Conservation (phyloP, 2,329 filamentous ascomycete genomes). For the Colletotrichum melonis region DNA sequence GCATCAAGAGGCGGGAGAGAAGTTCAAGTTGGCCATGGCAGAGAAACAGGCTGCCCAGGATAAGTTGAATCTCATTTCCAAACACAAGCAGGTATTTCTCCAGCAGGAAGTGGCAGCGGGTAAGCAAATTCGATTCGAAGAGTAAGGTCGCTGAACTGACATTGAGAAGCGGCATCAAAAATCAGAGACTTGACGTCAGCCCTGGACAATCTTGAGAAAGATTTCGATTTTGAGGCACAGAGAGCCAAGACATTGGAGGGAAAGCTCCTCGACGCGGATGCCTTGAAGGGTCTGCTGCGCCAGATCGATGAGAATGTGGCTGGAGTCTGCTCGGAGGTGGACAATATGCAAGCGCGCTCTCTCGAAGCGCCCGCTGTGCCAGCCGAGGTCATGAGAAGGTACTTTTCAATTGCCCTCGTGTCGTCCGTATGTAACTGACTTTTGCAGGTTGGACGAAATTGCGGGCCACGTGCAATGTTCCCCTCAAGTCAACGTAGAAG, state of each 20-base stretch:
- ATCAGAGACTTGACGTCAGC: neutral
- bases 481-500: neutral
- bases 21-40: conserved; percentile 38
- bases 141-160: neutral
- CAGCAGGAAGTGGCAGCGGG: neutral
- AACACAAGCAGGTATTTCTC: neutral
- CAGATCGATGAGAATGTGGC: neutral
- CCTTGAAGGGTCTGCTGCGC: neutral
- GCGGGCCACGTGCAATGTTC: neutral
- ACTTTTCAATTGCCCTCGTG: too few species aligned
- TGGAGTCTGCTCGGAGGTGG: neutral
- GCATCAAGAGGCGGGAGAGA: conserved; percentile 37
- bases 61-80: neutral
- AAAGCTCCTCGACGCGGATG: conserved; percentile 1
- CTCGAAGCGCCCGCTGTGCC: neutral
- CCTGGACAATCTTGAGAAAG: neutral
- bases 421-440: neutral
- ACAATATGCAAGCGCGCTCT: neutral
- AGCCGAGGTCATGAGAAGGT: neutral
- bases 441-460: conserved; percentile 16
- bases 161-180: neutral
- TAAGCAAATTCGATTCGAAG: neutral
- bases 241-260: neutral
- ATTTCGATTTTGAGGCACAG: neutral
- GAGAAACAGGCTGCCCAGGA: conserved; percentile 31